A percentile compares a stretch with the other conserved stretches of the same genome.
Conservation (phyloP, 2,329 filamentous ascomycete genomes). For the Botrytis byssoidea region DNA sequence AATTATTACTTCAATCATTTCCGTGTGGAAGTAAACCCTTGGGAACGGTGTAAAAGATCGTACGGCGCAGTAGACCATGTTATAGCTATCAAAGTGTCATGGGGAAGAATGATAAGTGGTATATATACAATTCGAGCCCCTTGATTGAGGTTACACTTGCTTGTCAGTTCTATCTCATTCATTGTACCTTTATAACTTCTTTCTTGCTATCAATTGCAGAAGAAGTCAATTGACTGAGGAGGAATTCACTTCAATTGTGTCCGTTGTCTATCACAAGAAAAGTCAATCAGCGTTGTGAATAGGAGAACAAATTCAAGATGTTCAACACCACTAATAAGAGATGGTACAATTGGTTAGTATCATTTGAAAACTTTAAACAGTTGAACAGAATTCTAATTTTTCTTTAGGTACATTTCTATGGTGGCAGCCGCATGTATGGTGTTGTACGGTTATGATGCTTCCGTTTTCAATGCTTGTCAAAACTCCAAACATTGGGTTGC, state of each 20-base stretch:
- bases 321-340: constrained; percentile 15
- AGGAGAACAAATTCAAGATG: neutral
- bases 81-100: neutral
- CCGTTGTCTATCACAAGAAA: neutral
- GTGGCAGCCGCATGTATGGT: constrained; percentile 72
- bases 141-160: neutral
- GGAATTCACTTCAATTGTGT: neutral
- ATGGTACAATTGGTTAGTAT: constrained; percentile 21
- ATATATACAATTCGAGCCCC: constrained; percentile 1
- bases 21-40: constrained; percentile 10
- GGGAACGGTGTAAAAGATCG: neutral
- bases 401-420: constrained; percentile 61
- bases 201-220: neutral
- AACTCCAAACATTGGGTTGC: constrained; percentile 64
- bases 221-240: neutral
- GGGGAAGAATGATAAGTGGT: neutral
- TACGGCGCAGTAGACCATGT: constrained; percentile 4
- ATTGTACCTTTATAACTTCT: neutral
- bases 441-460: constrained; percentile 74
- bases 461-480: constrained; percentile 71
- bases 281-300: neutral
- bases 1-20: constrained; percentile 16
- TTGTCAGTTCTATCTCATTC: neutral
- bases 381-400: neutral
- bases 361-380: neutral